Evolutionary conservation across 495 filamentous ascomycete species (phyloP).

Genomic region (Chaetomium cochliodes): DNA sequence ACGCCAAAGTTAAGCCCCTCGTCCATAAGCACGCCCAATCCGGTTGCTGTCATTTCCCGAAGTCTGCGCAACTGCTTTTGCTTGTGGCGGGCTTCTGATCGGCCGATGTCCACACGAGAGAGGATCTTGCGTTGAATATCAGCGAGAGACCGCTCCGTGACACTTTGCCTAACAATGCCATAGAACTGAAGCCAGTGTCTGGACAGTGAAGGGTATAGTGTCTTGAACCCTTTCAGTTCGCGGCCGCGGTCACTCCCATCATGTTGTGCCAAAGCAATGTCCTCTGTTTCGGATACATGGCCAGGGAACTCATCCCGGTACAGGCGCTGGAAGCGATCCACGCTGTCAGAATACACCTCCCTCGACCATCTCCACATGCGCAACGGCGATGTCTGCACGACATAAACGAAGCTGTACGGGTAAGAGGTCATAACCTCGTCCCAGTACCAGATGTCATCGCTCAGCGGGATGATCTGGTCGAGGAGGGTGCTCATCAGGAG

Average conservation of each 20-base stretch:
- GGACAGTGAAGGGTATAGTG: conserved; percentile 34
- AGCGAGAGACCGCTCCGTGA: conserved; percentile 59
- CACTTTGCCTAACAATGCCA: conserved; percentile 67
- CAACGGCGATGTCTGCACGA: conserved; percentile 75
- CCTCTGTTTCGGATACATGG: neutral
- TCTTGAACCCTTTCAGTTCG: neutral
- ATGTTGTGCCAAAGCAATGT: neutral
- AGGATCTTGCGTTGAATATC: conserved; percentile 62
- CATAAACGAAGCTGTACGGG: conserved; percentile 69
- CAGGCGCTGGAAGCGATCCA: conserved; percentile 43
- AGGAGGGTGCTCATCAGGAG: conserved; percentile 68
- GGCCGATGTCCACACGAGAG: conserved; percentile 66
- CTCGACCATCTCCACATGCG: conserved; percentile 65
- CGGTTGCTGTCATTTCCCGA: conserved; percentile 77
- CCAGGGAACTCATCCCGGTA: conserved; percentile 12
- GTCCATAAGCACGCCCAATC: conserved; percentile 80
- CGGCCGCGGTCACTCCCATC: neutral
- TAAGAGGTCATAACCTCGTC: conserved; percentile 75
- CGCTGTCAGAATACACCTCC: conserved; percentile 61
- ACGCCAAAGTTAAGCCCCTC: conserved; percentile 66
- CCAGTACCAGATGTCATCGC: conserved; percentile 90
- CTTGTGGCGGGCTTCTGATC: conserved; percentile 68
- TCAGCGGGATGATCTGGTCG: conserved; percentile 74
- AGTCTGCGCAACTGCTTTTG: conserved; percentile 62
- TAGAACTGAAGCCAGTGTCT: conserved; percentile 77